Conservation (phyloP, 1,139 yeast genomes). For the Ogataea hybrid region DNA sequence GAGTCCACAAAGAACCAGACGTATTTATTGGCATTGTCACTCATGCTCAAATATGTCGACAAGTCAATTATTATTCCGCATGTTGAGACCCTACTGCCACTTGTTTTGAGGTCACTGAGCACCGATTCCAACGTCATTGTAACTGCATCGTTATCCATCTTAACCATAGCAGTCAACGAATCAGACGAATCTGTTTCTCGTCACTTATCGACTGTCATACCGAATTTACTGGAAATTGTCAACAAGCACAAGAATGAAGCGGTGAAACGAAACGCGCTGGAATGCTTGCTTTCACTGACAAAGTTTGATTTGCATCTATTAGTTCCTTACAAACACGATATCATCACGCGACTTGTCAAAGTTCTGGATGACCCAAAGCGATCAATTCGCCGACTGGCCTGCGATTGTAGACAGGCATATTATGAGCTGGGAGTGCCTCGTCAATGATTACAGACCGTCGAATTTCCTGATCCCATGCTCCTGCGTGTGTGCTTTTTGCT, state of each 20-base stretch:
- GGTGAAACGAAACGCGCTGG: slow-evolving; percentile 57
- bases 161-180: slow-evolving; percentile 45
- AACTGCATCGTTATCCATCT: slow-evolving; percentile 24
- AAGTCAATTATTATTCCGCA: slow-evolving; percentile 60
- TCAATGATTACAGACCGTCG: slow-evolving; percentile 48
- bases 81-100: slow-evolving; percentile 62
- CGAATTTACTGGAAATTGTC: slow-evolving; percentile 46
- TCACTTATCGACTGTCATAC: slow-evolving; percentile 57
- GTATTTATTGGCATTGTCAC: slow-evolving; percentile 63
- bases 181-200: slow-evolving; percentile 47
- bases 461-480: slow-evolving; percentile 68
- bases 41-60: slow-evolving; percentile 65
- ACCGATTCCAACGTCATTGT: slow-evolving; percentile 34
- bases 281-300: slow-evolving; percentile 46
- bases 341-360: slow-evolving; percentile 47
- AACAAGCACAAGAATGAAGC: slow-evolving; percentile 32
- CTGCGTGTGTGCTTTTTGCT: slow-evolving; percentile 47
- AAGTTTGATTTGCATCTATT: slow-evolving; percentile 41
- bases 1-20: slow-evolving; percentile 34
- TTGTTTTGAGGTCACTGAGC: slow-evolving; percentile 64
- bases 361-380: slow-evolving; percentile 77
- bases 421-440: slow-evolving; percentile 22
- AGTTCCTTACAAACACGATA: slow-evolving; percentile 49
- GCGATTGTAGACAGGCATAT: slow-evolving; percentile 67
- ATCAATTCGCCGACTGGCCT: slow-evolving; percentile 68